Evolutionary conservation across 2,329 filamentous ascomycete genomes (phyloP).

Genomic region (Fusarium camptoceras): DNA sequence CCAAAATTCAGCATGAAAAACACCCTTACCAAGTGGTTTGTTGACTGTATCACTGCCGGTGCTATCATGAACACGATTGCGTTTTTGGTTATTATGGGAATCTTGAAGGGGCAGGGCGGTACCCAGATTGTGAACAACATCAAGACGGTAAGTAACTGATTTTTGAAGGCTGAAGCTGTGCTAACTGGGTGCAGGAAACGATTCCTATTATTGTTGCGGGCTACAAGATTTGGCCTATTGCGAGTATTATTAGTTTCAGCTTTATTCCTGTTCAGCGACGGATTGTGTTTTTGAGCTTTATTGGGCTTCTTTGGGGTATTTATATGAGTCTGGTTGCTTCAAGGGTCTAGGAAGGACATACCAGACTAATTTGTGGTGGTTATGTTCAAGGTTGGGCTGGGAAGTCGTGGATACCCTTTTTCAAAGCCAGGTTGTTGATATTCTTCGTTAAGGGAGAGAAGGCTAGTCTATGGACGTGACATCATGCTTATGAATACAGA

Average conservation of each 20-base stretch:
- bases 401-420: neutral
- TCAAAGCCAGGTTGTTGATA: neutral
- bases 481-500: too few species aligned
- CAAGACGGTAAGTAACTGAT: conserved; percentile 45
- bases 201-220: conserved; percentile 62
- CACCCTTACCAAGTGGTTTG: conserved; percentile 62
- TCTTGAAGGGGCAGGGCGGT: conserved; percentile 56
- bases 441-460: too few species aligned
- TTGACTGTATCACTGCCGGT: conserved; percentile 62
- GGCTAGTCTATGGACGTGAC: neutral
- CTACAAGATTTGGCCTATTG: conserved; percentile 65
- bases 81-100: conserved; percentile 61
- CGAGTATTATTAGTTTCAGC: conserved; percentile 63
- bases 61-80: conserved; percentile 60
- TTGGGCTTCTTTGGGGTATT: conserved; percentile 63
- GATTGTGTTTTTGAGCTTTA: conserved; percentile 62
- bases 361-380: rapidly evolving
- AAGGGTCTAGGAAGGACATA: conserved; percentile 48
- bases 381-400: rapidly evolving
- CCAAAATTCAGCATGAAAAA: conserved; percentile 56
- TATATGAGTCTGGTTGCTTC: conserved; percentile 63
- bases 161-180: rapidly evolving
- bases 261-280: conserved; percentile 62
- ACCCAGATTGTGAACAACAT: conserved; percentile 55
- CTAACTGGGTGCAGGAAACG: conserved; percentile 52